phyloP scores from a whole-genome alignment of 163 green algal genomes.

The Chlamydomonas reinhardtii region DNA sequence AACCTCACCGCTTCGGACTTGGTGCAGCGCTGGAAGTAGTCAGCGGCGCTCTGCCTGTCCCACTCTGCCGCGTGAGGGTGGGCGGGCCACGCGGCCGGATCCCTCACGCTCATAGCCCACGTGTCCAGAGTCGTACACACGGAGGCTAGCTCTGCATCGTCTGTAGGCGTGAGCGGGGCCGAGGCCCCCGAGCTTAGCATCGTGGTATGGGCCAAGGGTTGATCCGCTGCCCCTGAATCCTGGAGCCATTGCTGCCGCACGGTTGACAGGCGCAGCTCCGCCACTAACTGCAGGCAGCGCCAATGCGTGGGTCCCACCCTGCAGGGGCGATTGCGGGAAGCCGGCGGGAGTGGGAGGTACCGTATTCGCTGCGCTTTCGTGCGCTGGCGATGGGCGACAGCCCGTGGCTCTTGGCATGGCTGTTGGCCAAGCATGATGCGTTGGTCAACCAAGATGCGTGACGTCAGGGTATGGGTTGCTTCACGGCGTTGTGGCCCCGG shows the following conservation, averaged over 20 bases:
- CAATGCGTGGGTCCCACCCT: not conserved
- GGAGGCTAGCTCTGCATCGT: not conserved
- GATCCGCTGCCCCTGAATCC: not conserved
- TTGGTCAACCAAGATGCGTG: too few relatives aligned
- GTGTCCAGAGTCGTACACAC: not conserved
- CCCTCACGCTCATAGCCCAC: not conserved
- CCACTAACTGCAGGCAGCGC: not conserved
- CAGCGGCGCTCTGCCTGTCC: not conserved
- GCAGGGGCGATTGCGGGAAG: too few relatives aligned
- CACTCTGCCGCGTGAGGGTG: not conserved
- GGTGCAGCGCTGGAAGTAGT: not conserved
- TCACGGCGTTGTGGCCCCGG: too few relatives aligned
- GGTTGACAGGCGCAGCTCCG: not conserved
- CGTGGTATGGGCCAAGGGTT: not conserved
- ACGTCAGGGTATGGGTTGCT: too few relatives aligned
- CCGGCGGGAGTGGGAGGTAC: too few relatives aligned
- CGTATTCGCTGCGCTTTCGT: too few relatives aligned
- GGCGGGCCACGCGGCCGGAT: not conserved
- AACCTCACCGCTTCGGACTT: not conserved
- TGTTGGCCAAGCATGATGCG: too few relatives aligned
- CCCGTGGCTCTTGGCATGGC: too few relatives aligned
- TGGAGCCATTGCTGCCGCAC: conserved; percentile 10
- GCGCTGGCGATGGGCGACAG: too few relatives aligned
- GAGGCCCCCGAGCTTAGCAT: conserved; percentile 20
- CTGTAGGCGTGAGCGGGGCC: not conserved